A percentile compares a stretch with the other conserved stretches of the same genome.
These are phyloP conservation scores for Crithidia expoeki DNA, from an alignment of 208 protist species.

Conservation along the genomic window DNA sequence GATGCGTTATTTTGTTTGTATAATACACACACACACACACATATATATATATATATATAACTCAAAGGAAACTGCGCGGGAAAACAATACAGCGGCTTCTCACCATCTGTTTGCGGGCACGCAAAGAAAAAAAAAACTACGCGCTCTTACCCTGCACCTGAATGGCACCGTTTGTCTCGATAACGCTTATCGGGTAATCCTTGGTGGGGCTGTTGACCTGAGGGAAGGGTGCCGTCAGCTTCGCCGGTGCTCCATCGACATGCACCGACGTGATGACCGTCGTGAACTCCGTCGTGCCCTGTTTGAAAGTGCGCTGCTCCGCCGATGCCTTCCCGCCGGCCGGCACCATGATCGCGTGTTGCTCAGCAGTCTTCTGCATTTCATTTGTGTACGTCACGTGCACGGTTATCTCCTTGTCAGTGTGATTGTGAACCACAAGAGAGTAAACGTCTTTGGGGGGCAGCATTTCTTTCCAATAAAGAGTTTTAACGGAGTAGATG, in stretches of 20 bases:
- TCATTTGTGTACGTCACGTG: slow-evolving; percentile 43
- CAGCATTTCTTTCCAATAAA: slow-evolving; percentile 55
- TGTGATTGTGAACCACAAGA: slow-evolving; percentile 52
- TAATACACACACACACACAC: too few relatives aligned
- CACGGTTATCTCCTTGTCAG: slow-evolving; percentile 37
- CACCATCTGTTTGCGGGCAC: too few relatives aligned
- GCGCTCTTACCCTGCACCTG: slow-evolving; percentile 8
- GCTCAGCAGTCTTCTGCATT: slow-evolving; percentile 6
- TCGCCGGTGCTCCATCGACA: slow-evolving; percentile 31
- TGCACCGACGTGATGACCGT: slow-evolving; percentile 40
- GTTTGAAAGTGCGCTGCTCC: slow-evolving; percentile 41
- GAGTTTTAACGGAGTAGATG: slow-evolving; percentile 11
- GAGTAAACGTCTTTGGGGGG: slow-evolving; percentile 78
- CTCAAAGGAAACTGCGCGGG: too few relatives aligned
- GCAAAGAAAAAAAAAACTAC: too few relatives aligned
- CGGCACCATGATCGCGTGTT: slow-evolving; percentile 17
- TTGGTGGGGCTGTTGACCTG: slow-evolving; percentile 48
- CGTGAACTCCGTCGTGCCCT: slow-evolving; percentile 30
- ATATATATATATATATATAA: too few relatives aligned
- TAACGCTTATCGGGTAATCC: slow-evolving; percentile 51
- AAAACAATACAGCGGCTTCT: too few relatives aligned
- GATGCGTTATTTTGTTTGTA: too few relatives aligned
- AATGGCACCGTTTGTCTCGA: slow-evolving; percentile 12
- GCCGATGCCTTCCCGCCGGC: slow-evolving; percentile 30
- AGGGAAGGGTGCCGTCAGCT: slow-evolving; percentile 43